Base-by-base conservation (phyloP, 306 rosid genomes). In the Cyclanthera cordifolia region DNA sequence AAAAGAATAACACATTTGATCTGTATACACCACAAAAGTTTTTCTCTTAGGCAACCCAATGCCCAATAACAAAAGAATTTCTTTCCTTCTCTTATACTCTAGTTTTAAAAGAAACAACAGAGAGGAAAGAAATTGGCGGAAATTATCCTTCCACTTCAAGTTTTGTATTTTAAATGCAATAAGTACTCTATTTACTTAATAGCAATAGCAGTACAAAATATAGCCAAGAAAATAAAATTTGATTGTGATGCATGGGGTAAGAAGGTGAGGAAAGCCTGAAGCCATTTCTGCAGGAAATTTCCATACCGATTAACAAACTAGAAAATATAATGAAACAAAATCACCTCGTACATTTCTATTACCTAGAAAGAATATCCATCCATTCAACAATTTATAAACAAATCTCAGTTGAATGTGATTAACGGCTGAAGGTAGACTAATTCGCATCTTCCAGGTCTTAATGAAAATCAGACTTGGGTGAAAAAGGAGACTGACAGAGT, bases 1-100 rank as follows among this genome's bases (percentile, higher is more conserved):
- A 27, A 64, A 57, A 3, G 8, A 5, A 5, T 34, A 0, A 94
- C 68, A 82, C 53, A 76, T 88, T 94, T 49, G 99, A 90, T 74
- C 99, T 94, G 90, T 45, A 74, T 43, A n/a, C n/a, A 69, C 11
- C 51, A 68, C 49, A 72, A 32, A 72, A 49, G 74, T 6, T 4
- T 39, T 39, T 37, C 19, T 41, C 21, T 37, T 12, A 27, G 23
- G 17, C n/a, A n/a, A 12, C n/a, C n/a, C 49, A 13, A 45, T 45
- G n/a, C 49, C 49, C 48, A 12, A 21, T 53, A 2, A 53, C 0
- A 2, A 53, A 53, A 53, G 6, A 32, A 32, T 32, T 32, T 32
- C 37, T 3, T 32, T 32, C 37, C 41, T 34, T 34, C 8, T 37
- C 0, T 9, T 23, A 55, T 55, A 8, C 61, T 55, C 5, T 32